Evolutionary conservation across 2,329 filamentous ascomycete species (phyloP).

Genomic region (Fusarium sublunatum): DNA sequence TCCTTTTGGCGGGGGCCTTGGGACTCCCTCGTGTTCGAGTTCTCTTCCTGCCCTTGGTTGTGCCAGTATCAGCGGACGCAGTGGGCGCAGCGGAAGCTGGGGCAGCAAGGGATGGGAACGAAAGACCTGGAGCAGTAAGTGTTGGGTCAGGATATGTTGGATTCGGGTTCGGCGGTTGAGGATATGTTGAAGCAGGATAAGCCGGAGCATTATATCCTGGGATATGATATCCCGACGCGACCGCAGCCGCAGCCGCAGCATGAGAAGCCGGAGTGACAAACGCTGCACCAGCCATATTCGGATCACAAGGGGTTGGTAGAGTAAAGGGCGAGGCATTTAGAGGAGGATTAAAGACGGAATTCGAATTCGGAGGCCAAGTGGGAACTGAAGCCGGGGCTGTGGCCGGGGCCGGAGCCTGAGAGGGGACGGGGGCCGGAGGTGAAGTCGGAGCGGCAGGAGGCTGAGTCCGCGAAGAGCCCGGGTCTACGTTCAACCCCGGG

Average conservation of each 20-base stretch:
- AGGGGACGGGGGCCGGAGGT: neutral
- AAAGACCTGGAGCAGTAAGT: neutral
- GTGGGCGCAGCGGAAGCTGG: neutral
- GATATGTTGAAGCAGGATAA: too few species aligned
- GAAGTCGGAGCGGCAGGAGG: neutral
- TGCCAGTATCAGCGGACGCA: neutral
- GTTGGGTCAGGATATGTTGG: neutral
- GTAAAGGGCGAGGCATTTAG: neutral
- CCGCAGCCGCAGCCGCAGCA: too few species aligned
- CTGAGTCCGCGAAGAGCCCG: neutral
- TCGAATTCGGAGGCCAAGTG: neutral
- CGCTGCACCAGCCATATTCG: neutral
- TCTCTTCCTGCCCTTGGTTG: slow-evolving; percentile 6
- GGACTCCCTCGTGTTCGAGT: neutral
- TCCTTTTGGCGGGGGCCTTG: slow-evolving; percentile 5
- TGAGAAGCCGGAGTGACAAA: neutral
- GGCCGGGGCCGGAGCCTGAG: neutral
- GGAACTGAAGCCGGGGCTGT: neutral
- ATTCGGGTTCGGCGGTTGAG: neutral
- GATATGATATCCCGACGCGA: too few species aligned
- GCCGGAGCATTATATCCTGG: too few species aligned
- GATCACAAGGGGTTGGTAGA: neutral
- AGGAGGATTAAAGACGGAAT: too few species aligned
- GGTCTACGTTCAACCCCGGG: neutral
- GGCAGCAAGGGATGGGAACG: neutral